Evolutionary conservation across 1,284 basidiomycete genomes (phyloP), one percentile per base, ranked within the genome.

Genomic region (Entoloma clypeatum): DNA sequence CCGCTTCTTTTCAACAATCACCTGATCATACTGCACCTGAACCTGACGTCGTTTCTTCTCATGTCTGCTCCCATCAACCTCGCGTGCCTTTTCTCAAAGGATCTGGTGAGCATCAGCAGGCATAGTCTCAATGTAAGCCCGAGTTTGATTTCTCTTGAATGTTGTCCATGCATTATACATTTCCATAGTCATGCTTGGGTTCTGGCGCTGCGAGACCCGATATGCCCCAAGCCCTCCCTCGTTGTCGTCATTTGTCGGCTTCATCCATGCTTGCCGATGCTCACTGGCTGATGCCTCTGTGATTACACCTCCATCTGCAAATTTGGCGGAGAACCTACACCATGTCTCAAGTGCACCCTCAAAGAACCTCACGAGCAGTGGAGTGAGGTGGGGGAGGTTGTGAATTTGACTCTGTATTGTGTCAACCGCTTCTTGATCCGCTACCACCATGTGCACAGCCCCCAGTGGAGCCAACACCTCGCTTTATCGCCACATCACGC

Each of bases 241-340:
- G 41, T 63, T 63, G 1, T 29, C 44, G 50, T 63, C 57, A 43
- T 64, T 65, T 0, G 62, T 64, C 2, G 61, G 35, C 7, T 55
- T 54, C 45, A 64, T 57, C 52, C 51, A 60, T 18, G 51, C 59
- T 6, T 30, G 16, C 7, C 45, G 27, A 4, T 35, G 19, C 33
- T 60, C 49, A 3, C 47, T 49, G 6, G 28, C 19, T 4, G 54
- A 45, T 5, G 50, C 27, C 7, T 29, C 18, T 38, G 53, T 53
- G 38, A 62, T 59, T 1, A 43, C 11, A 2, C 60, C 54, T 5
- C 54, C 59, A 14, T 48, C 50, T 8, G 44, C 50, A 49, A 59
- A 63, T 40, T 64, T 61, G 4, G 50, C 37, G 1, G 49, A 51
- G 31, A 64, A 62, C 2, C 51, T 45, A 3, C 43, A 35, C 57